Percentiles rank a stretch among this genome's conserved stretches.
These are phyloP conservation scores for Euphorbia pulcherrima DNA, from an alignment of 345 rosid genomes.

Conservation along the genomic window DNA sequence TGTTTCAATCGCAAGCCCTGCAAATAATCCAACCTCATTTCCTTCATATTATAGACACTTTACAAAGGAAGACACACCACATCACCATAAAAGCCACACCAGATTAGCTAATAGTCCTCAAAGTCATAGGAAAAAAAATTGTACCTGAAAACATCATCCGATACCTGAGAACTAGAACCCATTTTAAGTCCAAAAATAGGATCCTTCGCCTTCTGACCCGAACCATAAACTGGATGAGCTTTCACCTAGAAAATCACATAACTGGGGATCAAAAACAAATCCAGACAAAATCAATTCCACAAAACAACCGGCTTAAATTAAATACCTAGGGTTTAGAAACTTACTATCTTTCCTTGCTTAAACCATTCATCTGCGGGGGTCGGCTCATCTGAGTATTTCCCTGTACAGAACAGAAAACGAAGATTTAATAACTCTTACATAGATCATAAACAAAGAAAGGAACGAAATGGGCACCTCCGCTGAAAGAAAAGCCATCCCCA, in stretches of 20 bases:
- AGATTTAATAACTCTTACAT: not conserved
- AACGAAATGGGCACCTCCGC: conserved; percentile 52
- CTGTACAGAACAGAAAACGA: conserved; percentile 27
- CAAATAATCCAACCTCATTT: conserved; percentile 49
- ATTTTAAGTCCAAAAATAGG: conserved; percentile 81
- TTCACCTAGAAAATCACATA: conserved; percentile 45
- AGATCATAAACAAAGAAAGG: not conserved
- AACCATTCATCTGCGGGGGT: conserved; percentile 82
- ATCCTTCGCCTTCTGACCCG: conserved; percentile 78
- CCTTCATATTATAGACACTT: conserved; percentile 25
- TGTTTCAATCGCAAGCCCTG: conserved; percentile 50
- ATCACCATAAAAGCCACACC: not conserved
- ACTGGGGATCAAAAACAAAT: not conserved
- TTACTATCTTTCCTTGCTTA: conserved; percentile 72
- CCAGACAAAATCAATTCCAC: not conserved
- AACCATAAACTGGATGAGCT: conserved; percentile 64
- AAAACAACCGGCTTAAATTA: no score
- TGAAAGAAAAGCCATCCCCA: conserved; percentile 93
- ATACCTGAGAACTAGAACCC: conserved; percentile 77
- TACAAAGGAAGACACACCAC: conserved; percentile 8
- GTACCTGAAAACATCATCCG: conserved; percentile 72
- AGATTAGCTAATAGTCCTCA: not conserved
- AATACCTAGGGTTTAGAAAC: no score
- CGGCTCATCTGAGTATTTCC: conserved; percentile 81
- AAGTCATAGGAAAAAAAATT: not conserved